Base-by-base conservation (phyloP, 371 early-diverging fungal species). In the Lichtheimia ornata region DNA sequence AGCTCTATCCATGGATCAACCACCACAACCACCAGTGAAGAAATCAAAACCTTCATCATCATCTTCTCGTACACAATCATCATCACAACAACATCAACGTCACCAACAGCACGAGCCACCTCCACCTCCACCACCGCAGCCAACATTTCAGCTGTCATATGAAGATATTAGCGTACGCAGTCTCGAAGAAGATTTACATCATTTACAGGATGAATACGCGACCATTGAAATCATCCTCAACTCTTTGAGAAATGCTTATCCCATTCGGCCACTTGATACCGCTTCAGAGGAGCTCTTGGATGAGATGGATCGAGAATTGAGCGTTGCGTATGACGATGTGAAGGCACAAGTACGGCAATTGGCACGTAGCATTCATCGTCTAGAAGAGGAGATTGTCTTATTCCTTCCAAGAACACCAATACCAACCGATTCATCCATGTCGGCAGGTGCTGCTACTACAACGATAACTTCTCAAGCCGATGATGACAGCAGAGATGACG, bases 301-400 rank as follows among this genome's bases (percentile, higher is more conserved):
- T 50, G 66, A 70, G 15, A 60, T 62, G 18, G 70, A 70, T 53
- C 66, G 67, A 15, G 70, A 70, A 51, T 43, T 66, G 20, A 61
- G 66, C 41, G 63, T 70, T 58, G 70, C 66, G 3, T 66, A 70
- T 43, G 70, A 70, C 52, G 70, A 70, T 35, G 35, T 70, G 24
- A 63, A 59, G 58, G 66, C 70, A 3, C 70, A 70, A 28, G 66
- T 70, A 14, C 66, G 70, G 5, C 70, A 66, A 15, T 56, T 70
- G 7, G 66, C 65, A 54, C 63, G 70, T 18, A 70, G 59, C 27
- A 56, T 70, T 14, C 54, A 57, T 35, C 56, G 66, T 9, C 54
- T 70, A 22, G 58, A 69, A 51, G 59, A 44, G 22, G 65, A 72
- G 24, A 56, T 68, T 7, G 43, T 30, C 35, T 12, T 35, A 14